phyloP scores from a whole-genome alignment of 805 yeast species.

The Metschnikowia vanudenii region DNA sequence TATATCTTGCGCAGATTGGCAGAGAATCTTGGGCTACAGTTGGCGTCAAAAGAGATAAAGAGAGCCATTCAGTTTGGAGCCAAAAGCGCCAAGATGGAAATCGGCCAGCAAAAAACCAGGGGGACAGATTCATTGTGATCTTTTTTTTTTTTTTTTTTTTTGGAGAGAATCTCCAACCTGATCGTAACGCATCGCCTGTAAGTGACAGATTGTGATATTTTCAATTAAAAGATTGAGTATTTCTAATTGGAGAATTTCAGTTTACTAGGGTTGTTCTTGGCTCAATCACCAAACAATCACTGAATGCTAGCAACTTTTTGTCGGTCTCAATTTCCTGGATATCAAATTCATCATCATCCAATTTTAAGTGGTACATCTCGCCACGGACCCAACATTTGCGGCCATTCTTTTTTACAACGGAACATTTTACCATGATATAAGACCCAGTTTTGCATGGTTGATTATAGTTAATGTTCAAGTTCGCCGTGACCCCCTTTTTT shows the following conservation, averaged over 20 bases:
- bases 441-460: constrained; percentile 36
- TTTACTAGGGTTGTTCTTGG: constrained; percentile 19
- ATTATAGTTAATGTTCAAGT: constrained; percentile 40
- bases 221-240: too few species aligned
- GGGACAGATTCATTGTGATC: constrained; percentile 58
- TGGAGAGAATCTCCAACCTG: neutral
- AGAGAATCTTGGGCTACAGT: constrained; percentile 40
- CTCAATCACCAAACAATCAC: constrained; percentile 42
- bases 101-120: constrained; percentile 69
- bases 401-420: constrained; percentile 31
- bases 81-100: constrained; percentile 88
- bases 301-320: constrained; percentile 31
- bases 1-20: constrained; percentile 65
- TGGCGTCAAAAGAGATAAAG: constrained; percentile 73
- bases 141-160: too few species aligned
- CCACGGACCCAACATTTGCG: constrained; percentile 43
- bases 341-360: constrained; percentile 14
- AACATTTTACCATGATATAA: constrained; percentile 35
- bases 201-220: too few species aligned
- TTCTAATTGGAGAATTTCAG: too few species aligned
- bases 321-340: constrained; percentile 20
- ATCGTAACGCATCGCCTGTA: too few species aligned
- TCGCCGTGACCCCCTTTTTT: constrained; percentile 44
- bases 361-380: constrained; percentile 27
- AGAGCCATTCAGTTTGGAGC: constrained; percentile 98